phyloP scores from a whole-genome alignment of 1,139 yeast species.

The Saccharomyces hybrid region DNA sequence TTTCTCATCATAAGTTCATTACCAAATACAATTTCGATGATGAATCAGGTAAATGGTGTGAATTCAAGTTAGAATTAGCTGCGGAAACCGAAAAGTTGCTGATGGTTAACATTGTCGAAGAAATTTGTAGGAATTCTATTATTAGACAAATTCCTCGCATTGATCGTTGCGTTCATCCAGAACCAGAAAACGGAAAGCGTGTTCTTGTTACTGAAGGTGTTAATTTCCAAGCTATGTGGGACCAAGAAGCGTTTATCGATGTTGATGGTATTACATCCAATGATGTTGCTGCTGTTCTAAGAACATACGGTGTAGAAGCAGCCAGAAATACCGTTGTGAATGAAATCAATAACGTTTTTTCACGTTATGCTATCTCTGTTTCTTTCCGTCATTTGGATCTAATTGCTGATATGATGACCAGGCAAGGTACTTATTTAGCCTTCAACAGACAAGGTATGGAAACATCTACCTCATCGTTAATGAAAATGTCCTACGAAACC shows the following conservation, averaged over 20 bases:
- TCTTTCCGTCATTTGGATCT: conserved; percentile 90
- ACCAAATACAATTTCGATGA: conserved; percentile 87
- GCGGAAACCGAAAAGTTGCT: conserved; percentile 86
- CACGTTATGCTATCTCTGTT: conserved; percentile 91
- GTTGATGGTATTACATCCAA: conserved; percentile 85
- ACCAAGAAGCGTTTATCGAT: conserved; percentile 83
- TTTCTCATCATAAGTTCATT: conserved; percentile 63
- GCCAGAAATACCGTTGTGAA: conserved; percentile 95
- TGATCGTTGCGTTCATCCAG: conserved; percentile 89
- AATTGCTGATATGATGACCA: conserved; percentile 98
- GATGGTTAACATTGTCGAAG: conserved; percentile 96
- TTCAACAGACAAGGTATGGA: conserved; percentile 98
- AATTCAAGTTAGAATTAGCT: conserved; percentile 73
- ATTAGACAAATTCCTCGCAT: conserved; percentile 88
- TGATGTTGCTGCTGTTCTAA: conserved; percentile 84
- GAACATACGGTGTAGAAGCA: conserved; percentile 96
- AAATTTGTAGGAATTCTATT: conserved; percentile 80
- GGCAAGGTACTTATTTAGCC: conserved; percentile 94
- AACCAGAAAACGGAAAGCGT: conserved; percentile 59
- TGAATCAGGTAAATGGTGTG: conserved; percentile 83
- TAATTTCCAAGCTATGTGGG: conserved; percentile 97
- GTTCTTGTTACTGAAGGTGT: conserved; percentile 94
- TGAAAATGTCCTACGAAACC: conserved; percentile 99
- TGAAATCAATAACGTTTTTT: conserved; percentile 93
- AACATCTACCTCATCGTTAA: conserved; percentile 86